Percentiles rank a stretch among this genome's conserved stretches.
Conservation (phyloP, 331 rosid species). For the Ulmus americana region DNA sequence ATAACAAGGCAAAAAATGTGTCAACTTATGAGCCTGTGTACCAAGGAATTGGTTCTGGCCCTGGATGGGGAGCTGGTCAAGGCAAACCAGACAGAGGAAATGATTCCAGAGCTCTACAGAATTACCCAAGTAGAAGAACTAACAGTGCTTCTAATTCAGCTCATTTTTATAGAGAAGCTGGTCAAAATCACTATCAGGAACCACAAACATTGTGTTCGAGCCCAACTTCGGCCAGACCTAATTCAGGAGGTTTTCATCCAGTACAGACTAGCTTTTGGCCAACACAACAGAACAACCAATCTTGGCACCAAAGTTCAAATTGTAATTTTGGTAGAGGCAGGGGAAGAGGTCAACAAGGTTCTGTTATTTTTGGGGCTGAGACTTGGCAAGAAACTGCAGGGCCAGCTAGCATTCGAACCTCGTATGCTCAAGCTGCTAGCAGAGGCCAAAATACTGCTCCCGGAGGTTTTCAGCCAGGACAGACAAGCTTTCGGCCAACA, state of each 20-base stretch:
- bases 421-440: too few species aligned
- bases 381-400: neutral
- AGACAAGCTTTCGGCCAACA: neutral
- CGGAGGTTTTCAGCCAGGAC: neutral
- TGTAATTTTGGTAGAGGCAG: neutral
- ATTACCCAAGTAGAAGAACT: neutral
- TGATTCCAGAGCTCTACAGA: neutral
- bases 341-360: neutral
- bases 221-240: too few species aligned
- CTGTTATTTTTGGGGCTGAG: neutral
- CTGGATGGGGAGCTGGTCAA: conserved; percentile 29
- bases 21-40: neutral
- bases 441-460: too few species aligned
- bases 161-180: too few species aligned
- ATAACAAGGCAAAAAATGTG: too few species aligned
- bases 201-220: too few species aligned
- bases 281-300: neutral
- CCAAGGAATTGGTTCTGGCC: conserved; percentile 18
- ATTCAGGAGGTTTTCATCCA: neutral
- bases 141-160: neutral
- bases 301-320: neutral
- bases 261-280: neutral
- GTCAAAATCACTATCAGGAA: too few species aligned
- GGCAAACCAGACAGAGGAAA: conserved; percentile 14
- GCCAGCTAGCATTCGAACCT: neutral